Conservation (phyloP, 306 rosid species). For the Delonix regia region DNA sequence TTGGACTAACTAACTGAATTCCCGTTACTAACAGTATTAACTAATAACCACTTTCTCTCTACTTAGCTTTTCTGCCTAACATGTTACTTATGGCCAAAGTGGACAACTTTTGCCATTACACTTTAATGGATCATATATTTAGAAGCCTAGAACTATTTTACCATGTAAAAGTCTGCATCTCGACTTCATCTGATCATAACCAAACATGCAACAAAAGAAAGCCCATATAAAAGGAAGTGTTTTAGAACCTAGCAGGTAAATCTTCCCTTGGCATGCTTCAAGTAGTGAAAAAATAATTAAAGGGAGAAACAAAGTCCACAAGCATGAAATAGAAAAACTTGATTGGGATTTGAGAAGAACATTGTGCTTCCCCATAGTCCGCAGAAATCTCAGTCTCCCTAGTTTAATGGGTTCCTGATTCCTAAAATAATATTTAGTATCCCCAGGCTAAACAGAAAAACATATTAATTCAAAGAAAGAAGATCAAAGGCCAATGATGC, state of each 20-base stretch:
- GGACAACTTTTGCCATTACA: background rate
- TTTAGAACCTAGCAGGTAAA: background rate
- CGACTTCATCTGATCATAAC: background rate
- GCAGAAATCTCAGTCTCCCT: background rate
- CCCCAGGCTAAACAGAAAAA: background rate
- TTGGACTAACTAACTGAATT: too few relatives aligned
- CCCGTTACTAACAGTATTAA: too few relatives aligned
- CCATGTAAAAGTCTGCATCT: background rate
- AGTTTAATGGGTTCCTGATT: background rate
- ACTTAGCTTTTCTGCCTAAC: too few relatives aligned
- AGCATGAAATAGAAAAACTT: background rate
- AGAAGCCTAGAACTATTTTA: background rate
- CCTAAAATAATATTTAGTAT: background rate
- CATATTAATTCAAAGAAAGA: background rate
- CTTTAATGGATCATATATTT: background rate
- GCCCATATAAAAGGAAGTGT: background rate
- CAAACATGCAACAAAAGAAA: background rate
- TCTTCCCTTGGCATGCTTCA: background rate
- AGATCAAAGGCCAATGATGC: background rate
- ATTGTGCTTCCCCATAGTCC: background rate
- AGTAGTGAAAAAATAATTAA: background rate
- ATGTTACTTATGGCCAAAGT: background rate
- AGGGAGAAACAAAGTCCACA: background rate
- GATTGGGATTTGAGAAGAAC: background rate
- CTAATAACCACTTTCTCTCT: too few relatives aligned